Conservation (phyloP, 768 basidiomycete genomes). For the Boletus reticuloceps region DNA sequence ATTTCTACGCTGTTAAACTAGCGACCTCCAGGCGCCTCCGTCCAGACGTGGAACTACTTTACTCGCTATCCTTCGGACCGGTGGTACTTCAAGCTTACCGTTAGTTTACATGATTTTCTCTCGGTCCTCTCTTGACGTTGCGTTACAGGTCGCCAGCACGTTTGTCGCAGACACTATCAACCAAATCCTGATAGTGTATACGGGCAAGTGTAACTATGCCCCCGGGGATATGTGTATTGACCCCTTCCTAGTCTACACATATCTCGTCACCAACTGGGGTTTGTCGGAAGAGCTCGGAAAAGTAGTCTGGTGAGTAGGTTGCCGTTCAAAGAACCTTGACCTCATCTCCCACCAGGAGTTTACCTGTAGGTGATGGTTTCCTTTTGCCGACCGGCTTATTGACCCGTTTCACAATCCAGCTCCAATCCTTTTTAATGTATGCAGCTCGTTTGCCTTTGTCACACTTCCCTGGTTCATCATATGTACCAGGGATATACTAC, state of each 20-base stretch:
- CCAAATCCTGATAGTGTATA: conserved; percentile 53
- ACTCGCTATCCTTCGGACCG: conserved; percentile 45
- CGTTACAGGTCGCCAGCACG: conserved; percentile 45
- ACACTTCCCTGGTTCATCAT: background rate
- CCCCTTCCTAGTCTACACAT: conserved; percentile 42
- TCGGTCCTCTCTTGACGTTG: background rate
- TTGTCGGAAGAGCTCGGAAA: conserved; percentile 24
- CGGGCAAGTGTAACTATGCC: conserved; percentile 30
- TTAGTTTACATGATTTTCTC: conserved; percentile 22
- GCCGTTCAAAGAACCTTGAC: background rate
- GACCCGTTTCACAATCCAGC: conserved; percentile 28
- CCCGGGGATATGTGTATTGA: background rate
- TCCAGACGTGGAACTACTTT: conserved; percentile 58
- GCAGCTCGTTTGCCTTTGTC: background rate
- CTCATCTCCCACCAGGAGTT: conserved; percentile 19
- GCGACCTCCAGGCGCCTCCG: conserved; percentile 43
- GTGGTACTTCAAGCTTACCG: conserved; percentile 48
- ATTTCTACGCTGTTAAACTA: background rate
- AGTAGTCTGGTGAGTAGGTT: conserved; percentile 41
- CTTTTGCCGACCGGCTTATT: background rate
- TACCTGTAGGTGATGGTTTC: conserved; percentile 12
- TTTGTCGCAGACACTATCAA: conserved; percentile 52
- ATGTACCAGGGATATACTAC: conserved; percentile 38
- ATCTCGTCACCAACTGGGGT: conserved; percentile 43
- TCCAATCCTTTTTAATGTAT: conserved; percentile 50